Evolutionary conservation across 2,329 filamentous ascomycete genomes (phyloP).

Genomic region (Fusarium miscanthi): DNA sequence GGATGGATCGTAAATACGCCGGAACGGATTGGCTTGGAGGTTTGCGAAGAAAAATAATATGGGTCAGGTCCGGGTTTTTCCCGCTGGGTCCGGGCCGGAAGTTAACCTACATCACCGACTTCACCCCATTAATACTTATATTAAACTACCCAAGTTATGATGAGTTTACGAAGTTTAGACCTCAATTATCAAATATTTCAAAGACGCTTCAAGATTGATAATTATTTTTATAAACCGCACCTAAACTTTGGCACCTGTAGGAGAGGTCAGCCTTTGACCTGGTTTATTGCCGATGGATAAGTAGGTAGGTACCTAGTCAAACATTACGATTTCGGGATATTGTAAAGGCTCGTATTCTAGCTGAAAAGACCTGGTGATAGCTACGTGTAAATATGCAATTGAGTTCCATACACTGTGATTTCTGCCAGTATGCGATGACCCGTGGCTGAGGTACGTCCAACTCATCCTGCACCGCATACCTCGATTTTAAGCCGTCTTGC

Average conservation of each 20-base stretch:
- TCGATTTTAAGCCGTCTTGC: neutral
- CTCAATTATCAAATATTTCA: neutral
- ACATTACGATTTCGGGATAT: too few relatives aligned
- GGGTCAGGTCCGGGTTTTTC: slow-evolving; percentile 34
- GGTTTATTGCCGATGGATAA: too few relatives aligned
- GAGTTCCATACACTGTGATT: neutral
- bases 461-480: neutral
- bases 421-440: neutral
- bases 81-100: slow-evolving; percentile 10
- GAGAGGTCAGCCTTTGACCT: too few relatives aligned
- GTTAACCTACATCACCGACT: slow-evolving; percentile 5
- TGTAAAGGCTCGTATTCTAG: neutral
- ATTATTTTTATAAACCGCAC: neutral
- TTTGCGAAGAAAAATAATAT: slow-evolving; percentile 33
- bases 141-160: neutral
- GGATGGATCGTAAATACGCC: slow-evolving; percentile 37
- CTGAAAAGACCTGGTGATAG: neutral
- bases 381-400: neutral
- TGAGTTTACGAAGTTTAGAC: neutral
- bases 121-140: neutral
- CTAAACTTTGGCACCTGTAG: neutral
- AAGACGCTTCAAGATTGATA: too few relatives aligned
- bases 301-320: too few relatives aligned
- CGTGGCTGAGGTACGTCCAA: neutral
- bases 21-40: slow-evolving; percentile 37